Conservation (phyloP, 352 stramenopile genomes). For the Thraustotheca clavata region DNA sequence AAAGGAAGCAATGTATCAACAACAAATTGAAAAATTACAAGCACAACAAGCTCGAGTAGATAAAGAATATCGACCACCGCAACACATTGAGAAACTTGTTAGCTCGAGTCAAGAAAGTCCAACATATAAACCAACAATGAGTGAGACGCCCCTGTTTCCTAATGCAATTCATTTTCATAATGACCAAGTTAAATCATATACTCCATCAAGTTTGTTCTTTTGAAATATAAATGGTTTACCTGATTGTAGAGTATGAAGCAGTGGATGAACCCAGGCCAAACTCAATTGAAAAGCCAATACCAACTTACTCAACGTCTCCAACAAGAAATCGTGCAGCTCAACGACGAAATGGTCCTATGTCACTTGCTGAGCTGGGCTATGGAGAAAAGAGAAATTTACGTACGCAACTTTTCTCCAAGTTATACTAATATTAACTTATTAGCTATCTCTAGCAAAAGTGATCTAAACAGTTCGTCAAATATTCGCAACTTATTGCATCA, state of each 20-base stretch:
- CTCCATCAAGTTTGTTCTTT: too few species aligned
- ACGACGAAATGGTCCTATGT: neutral
- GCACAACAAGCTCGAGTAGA: too few species aligned
- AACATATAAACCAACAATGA: neutral
- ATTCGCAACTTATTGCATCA: conserved; percentile 1
- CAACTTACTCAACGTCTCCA: neutral
- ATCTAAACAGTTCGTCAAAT: conserved; percentile 18
- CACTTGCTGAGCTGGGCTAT: conserved; percentile 10
- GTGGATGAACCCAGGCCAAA: neutral
- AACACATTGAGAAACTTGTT: neutral
- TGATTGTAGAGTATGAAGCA: neutral
- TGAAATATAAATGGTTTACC: too few species aligned
- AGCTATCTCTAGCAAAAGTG: neutral
- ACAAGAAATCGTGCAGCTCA: neutral
- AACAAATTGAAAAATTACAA: neutral
- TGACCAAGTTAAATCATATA: neutral
- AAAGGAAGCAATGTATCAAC: neutral
- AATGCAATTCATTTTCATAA: neutral
- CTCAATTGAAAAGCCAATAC: neutral
- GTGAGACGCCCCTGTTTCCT: neutral
- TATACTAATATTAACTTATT: neutral
- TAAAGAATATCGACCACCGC: too few species aligned
- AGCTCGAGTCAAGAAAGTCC: neutral
- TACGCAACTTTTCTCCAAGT: neutral
- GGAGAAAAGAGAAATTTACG: too few species aligned